Evolutionary conservation across 306 rosid species (phyloP), one percentile per base, ranked within the genome.

Genomic region (Sphenostylis stenocarpa): DNA sequence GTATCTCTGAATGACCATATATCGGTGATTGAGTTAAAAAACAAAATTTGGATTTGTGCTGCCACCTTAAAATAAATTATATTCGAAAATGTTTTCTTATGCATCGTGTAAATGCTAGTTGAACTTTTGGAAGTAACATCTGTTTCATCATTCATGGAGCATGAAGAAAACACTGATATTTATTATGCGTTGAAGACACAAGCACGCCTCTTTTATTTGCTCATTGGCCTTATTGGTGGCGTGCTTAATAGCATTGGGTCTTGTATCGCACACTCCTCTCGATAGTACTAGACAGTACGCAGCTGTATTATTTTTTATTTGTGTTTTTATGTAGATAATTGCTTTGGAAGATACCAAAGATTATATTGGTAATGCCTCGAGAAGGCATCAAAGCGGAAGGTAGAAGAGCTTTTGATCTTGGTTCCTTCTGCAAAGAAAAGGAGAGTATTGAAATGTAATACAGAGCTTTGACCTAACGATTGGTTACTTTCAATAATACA

Each of bases 311-410:
- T 8, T 49, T 17, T n/a, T n/a, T 19, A 31, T 11, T 36, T 69
- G n/a, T 60, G 12, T 41, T 56, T 72, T 47, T 24, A 3, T 82
- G 76, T 84, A 90, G 97, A 91, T 91, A 20, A 86, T 88, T 66
- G 91, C 84, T 79, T 70, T 88, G 88, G 93, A 91, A 79, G 93
- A 91, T 75, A 88, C 86, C n/a, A 71, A 77, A 70, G 90, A 81
- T 56, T 86, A 88, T 76, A 90, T 90, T 45, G 80, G 89, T 61
- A 87, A 82, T 82, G 87, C 83, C 68, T 73, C 81, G 10, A 81
- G 87, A 90, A 74, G 88, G 62, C 64, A 77, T 52, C 31, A 76
- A 83, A 72, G 89, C 31, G 20, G 31, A 36, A 38, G 31, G 8
- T 64, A 36, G 17, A 36, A 11, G 47, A 33, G 85, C 93, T 71